A percentile compares a stretch with the other conserved stretches of the same genome.
Evolutionary conservation across 2,329 filamentous ascomycete species (phyloP).

Genomic region (Cadophora malorum): DNA sequence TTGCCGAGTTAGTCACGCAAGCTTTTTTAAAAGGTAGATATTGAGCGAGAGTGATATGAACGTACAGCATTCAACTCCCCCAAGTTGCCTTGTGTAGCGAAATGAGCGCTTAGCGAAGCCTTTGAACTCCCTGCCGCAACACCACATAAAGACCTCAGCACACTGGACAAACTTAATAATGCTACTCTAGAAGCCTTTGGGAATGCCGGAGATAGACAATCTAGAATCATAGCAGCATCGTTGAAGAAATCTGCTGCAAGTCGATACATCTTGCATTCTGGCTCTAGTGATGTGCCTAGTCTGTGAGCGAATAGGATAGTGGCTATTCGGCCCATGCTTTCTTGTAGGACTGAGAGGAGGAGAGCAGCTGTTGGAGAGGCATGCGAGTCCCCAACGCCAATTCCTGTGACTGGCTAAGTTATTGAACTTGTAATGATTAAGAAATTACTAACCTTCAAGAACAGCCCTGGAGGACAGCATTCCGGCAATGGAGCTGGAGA

Average conservation of each 20-base stretch:
- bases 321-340: conserved; percentile 67
- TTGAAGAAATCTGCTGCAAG: conserved; percentile 75
- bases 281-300: conserved; percentile 71
- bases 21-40: background rate
- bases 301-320: conserved; percentile 74
- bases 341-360: conserved; percentile 70
- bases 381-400: conserved; percentile 70
- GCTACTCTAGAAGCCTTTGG: conserved; percentile 62
- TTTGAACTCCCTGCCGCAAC: conserved; percentile 91
- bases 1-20: background rate
- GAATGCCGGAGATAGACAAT: conserved; percentile 70
- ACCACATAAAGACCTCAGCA: conserved; percentile 76
- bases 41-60: background rate
- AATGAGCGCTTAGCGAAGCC: conserved; percentile 89
- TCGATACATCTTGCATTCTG: conserved; percentile 76
- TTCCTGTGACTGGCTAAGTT: background rate
- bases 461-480: conserved; percentile 71
- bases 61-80: conserved; percentile 86
- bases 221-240: conserved; percentile 72
- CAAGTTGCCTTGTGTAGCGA: conserved; percentile 84
- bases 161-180: conserved; percentile 64
- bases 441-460: conserved; percentile 69
- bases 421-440: conserved; percentile 40
- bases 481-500: conserved; percentile 68
- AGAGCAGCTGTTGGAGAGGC: conserved; percentile 70